Conservation (phyloP, 495 filamentous ascomycete species). For the Aspergillus sclerotioniger region DNA sequence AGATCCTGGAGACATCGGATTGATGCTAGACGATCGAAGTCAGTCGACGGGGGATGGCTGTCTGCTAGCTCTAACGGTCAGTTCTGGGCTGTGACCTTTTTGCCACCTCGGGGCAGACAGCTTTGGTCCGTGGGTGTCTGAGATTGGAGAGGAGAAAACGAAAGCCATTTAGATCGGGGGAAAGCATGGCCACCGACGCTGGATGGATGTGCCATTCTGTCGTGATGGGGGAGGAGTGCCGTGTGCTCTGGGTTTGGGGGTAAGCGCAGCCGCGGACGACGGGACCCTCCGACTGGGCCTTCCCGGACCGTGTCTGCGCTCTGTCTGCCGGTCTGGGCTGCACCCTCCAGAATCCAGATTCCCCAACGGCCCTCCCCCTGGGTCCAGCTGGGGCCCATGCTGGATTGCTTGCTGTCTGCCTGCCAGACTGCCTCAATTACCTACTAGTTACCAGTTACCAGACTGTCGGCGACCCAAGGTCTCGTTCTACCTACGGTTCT, state of each 20-base stretch:
- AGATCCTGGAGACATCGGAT: not conserved
- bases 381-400: not conserved
- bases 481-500: slow-evolving; percentile 7
- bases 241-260: slow-evolving; percentile 16
- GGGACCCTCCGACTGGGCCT: slow-evolving; percentile 18
- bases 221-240: not conserved
- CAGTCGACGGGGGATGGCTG: not conserved
- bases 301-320: slow-evolving; percentile 1
- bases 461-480: slow-evolving; percentile 2
- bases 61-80: not conserved
- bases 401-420: not conserved
- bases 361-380: slow-evolving; percentile 10
- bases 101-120: not conserved
- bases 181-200: too few relatives aligned
- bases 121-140: not conserved
- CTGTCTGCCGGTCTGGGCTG: slow-evolving; percentile 13
- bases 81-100: not conserved
- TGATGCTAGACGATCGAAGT: not conserved
- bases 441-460: too few relatives aligned
- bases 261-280: slow-evolving; percentile 28
- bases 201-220: too few relatives aligned
- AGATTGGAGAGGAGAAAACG: not conserved
- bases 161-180: not conserved
- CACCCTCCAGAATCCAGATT: slow-evolving; percentile 12
- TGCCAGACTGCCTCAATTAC: not conserved